A percentile compares a stretch with the other conserved stretches of the same genome.
Conservation (phyloP, 305 asterid genomes). For the Fraxinus sp. region DNA sequence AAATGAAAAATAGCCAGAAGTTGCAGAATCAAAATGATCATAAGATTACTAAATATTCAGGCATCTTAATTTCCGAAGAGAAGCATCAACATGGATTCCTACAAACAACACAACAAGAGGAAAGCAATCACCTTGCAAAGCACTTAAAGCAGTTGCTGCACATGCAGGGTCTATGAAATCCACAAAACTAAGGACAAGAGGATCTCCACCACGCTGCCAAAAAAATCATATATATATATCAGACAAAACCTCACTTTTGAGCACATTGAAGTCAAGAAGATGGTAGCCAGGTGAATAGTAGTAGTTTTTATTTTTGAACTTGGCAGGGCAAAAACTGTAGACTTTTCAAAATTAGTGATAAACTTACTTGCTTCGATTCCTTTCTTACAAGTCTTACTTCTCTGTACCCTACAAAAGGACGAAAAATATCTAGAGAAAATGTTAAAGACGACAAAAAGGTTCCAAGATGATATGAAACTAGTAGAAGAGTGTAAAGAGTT, state of each 20-base stretch:
- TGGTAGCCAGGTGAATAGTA: not conserved
- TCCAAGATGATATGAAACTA: not conserved
- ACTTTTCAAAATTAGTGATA: not conserved
- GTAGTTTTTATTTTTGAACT: not conserved
- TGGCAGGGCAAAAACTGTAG: not conserved
- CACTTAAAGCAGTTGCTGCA: constrained; percentile 56
- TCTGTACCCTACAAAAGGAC: constrained; percentile 55
- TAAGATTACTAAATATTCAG: not conserved
- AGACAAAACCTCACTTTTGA: not conserved
- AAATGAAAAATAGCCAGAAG: not conserved
- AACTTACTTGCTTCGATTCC: constrained; percentile 47
- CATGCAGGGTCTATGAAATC: constrained; percentile 49
- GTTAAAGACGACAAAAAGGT: constrained; percentile 27
- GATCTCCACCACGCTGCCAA: constrained; percentile 53
- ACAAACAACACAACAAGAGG: not conserved
- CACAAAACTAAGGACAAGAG: constrained; percentile 50
- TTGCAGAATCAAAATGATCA: not conserved
- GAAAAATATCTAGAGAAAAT: constrained; percentile 43
- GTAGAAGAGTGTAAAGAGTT: not conserved
- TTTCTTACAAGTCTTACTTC: constrained; percentile 55
- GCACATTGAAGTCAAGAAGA: not conserved
- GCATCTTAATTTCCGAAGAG: not conserved
- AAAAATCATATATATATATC: constrained; percentile 2
- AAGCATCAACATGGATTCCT: not conserved
- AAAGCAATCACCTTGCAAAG: constrained; percentile 44